Base-by-base conservation (phyloP, 257 asterid species). In the Perilla frutescens region DNA sequence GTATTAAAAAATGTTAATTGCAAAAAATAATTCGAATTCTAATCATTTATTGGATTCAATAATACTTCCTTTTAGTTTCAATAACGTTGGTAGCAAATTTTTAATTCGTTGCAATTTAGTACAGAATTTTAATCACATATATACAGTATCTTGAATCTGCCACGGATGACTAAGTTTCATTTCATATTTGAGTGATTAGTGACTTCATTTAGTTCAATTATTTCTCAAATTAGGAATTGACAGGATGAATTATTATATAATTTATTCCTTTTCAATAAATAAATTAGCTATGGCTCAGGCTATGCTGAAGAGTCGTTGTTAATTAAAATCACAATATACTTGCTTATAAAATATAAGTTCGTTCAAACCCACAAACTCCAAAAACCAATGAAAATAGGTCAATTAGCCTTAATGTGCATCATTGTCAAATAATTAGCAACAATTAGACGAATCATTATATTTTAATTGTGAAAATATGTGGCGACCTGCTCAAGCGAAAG, bases 401-500 rank as follows among this genome's bases (percentile, higher is more conserved):
- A 31, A 39, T 29, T 48, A 29, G 10, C 6, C 4, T 60, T 53
- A 66, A 72, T 60, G 14, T 72, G 72, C 48, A 67, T 63, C 69
- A 67, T 54, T 72, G 73, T 68, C 76, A 63, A 4, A 32, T 47
- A 61, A 41, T 14, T 13, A 59, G 66, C 47, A 81, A 71, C 80
- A 79, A 13, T 66, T 66, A 58, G 74, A 74, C 77, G 26, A 66
- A 62, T 31, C 62, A 76, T 51, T 72, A 8, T 59, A 50, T 20
- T 73, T 76, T 73, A 76, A 15, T 32, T 20, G n/a, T 40, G 62
- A 14, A 82, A 4, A 40, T 78, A 76, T 77, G 87, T 67, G 87
- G 87, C 84, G 51, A 83, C 76, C 53, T 70, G 84, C 76, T 65
- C 62, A 62, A 56, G 83, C 36, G 75, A 83, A 74, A 34, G 63